Conservation (phyloP, 2,329 filamentous ascomycete species). For the Calonectria pauciramosa region DNA sequence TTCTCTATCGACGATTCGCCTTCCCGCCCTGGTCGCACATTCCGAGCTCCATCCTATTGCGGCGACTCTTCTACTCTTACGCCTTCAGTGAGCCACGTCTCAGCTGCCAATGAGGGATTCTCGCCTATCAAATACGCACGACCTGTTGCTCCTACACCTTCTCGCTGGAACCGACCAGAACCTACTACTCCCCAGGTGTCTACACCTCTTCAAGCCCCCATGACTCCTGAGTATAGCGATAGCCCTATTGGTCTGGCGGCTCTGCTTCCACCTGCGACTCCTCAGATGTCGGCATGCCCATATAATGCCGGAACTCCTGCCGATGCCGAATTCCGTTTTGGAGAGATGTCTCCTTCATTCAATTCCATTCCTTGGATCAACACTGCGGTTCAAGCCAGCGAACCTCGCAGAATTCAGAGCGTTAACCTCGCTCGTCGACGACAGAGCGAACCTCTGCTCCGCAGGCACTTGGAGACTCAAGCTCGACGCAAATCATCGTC, state of each 20-base stretch:
- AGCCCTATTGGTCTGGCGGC: conserved; percentile 39
- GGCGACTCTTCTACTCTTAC: conserved; percentile 35
- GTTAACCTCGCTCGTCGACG: conserved; percentile 45
- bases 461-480: conserved; percentile 39
- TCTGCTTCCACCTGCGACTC: conserved; percentile 35
- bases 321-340: conserved; percentile 45
- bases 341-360: conserved; percentile 44
- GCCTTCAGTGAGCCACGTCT: conserved; percentile 20
- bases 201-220: conserved; percentile 29
- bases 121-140: conserved; percentile 41
- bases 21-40: conserved; percentile 34
- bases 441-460: conserved; percentile 53
- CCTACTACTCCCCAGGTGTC: conserved; percentile 40
- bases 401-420: conserved; percentile 40
- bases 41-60: conserved; percentile 35
- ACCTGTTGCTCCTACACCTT: conserved; percentile 49
- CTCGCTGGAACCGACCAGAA: conserved; percentile 41
- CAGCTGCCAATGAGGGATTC: conserved; percentile 18
- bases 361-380: conserved; percentile 48
- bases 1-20: conserved; percentile 25
- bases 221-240: conserved; percentile 21
- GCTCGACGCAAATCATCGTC: conserved; percentile 48
- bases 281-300: conserved; percentile 26
- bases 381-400: conserved; percentile 30
- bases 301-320: conserved; percentile 24